phyloP scores from a whole-genome alignment of 768 basidiomycete species.

The Termitomyces sp. region DNA sequence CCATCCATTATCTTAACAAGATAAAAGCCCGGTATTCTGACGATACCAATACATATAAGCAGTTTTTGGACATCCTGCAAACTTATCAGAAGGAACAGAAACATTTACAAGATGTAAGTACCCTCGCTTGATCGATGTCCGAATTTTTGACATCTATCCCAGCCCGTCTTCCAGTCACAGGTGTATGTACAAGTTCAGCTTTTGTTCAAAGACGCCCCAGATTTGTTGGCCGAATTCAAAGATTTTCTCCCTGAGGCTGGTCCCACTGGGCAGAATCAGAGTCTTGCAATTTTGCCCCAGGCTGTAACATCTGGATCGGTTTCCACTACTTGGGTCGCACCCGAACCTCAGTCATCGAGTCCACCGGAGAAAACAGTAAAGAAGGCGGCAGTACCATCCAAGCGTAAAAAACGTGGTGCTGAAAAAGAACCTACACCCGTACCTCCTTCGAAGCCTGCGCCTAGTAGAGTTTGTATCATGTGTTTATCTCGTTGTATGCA shows the following conservation, averaged over 20 bases:
- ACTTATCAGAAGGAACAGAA: constrained; percentile 83
- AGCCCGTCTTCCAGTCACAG: constrained; percentile 43
- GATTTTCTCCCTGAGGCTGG: constrained; percentile 71
- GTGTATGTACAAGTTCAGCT: constrained; percentile 77
- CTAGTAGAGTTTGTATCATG: constrained; percentile 38
- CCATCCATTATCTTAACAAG: constrained; percentile 97
- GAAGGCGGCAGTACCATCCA: constrained; percentile 38
- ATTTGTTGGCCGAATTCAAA: constrained; percentile 76
- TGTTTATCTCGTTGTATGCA: background rate
- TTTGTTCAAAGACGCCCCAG: constrained; percentile 78
- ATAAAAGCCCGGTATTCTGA: constrained; percentile 89
- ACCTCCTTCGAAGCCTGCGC: constrained; percentile 43
- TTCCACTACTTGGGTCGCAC: constrained; percentile 33
- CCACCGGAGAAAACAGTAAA: constrained; percentile 35
- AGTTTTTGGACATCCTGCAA: constrained; percentile 85
- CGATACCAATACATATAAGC: constrained; percentile 90
- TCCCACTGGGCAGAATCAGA: constrained; percentile 32
- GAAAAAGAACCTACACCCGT: constrained; percentile 70
- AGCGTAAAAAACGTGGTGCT: constrained; percentile 54
- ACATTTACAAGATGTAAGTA: constrained; percentile 62
- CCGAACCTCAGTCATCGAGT: constrained; percentile 31
- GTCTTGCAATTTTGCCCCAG: constrained; percentile 47
- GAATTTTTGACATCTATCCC: background rate
- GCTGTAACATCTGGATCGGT: constrained; percentile 23
- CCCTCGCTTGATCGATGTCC: constrained; percentile 4